Percentiles rank a stretch among this genome's conserved stretches.
Conservation (phyloP, 2,329 filamentous ascomycete species). For the Trichophyton verrucosum region DNA sequence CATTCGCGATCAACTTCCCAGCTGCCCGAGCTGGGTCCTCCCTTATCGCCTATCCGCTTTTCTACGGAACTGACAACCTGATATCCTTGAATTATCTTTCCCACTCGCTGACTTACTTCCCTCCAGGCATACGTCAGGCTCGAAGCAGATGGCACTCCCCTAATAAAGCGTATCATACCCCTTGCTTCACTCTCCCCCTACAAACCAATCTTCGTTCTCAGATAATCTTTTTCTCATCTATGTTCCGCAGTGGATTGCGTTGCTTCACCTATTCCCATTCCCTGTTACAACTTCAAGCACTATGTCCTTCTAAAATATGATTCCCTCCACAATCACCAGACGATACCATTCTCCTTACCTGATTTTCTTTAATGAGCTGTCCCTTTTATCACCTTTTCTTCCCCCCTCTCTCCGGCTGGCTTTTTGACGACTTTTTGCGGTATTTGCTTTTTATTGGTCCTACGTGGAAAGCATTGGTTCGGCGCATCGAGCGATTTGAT, state of each 20-base stretch:
- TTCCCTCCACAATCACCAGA: not conserved
- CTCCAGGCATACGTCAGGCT: not conserved
- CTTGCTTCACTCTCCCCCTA: not conserved
- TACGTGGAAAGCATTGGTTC: conserved; percentile 2
- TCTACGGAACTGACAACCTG: conserved; percentile 15
- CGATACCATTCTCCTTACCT: not conserved
- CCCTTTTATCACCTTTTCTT: not conserved
- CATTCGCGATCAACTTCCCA: conserved; percentile 31
- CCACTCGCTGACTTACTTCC: not conserved
- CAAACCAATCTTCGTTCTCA: not conserved
- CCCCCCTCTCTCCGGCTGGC: not conserved
- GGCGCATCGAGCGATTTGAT: conserved; percentile 4
- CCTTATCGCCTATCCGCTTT: conserved; percentile 37
- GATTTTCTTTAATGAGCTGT: not conserved
- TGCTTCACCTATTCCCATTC: not conserved
- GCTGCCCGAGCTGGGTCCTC: conserved; percentile 37
- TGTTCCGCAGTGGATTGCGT: not conserved
- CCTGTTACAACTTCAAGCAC: not conserved
- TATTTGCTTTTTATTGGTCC: not conserved
- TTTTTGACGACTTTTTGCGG: not conserved
- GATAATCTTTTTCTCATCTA: not conserved
- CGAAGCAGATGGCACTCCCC: conserved; percentile 2
- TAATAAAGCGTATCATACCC: not conserved
- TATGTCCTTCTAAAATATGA: not conserved
- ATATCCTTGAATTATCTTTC: not conserved